Evolutionary conservation across 2,329 filamentous ascomycete genomes (phyloP).

Genomic region (Sporothrix variecibatus): DNA sequence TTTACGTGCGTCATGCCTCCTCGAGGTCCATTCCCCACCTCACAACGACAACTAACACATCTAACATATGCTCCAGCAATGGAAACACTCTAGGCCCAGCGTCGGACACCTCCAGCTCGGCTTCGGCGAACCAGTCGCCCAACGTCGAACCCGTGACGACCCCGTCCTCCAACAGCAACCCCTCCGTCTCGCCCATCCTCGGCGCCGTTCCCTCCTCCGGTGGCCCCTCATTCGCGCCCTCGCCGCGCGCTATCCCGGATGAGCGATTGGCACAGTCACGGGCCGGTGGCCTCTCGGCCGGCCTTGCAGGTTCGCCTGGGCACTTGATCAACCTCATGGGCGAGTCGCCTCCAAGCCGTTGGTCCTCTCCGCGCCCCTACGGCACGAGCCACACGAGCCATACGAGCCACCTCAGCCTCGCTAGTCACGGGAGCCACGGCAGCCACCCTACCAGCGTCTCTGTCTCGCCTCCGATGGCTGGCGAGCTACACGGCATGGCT

Average conservation of each 20-base stretch:
- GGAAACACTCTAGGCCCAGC: conserved; percentile 40
- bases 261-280: conserved; percentile 41
- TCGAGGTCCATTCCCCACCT: not conserved
- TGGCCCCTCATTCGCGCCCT: conserved; percentile 45
- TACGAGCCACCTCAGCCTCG: conserved; percentile 28
- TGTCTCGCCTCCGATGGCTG: conserved; percentile 40
- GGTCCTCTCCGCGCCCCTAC: conserved; percentile 50
- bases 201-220: conserved; percentile 50
- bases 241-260: conserved; percentile 48
- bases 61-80: conserved; percentile 33
- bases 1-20: conserved; percentile 50
- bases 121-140: conserved; percentile 47
- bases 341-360: conserved; percentile 56
- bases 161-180: conserved; percentile 45
- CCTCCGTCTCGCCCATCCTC: conserved; percentile 49
- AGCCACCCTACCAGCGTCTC: conserved; percentile 39
- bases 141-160: conserved; percentile 47
- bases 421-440: conserved; percentile 26
- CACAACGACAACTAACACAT: not conserved
- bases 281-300: conserved; percentile 38
- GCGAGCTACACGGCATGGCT: conserved; percentile 26
- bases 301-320: conserved; percentile 54
- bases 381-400: conserved; percentile 34
- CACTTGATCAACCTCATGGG: conserved; percentile 55
- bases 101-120: conserved; percentile 47